Percentiles rank a stretch among this genome's conserved stretches.
These are phyloP conservation scores for Arthroderma sp. DNA, from an alignment of 2,329 filamentous ascomycete species.

Conservation along the genomic window DNA sequence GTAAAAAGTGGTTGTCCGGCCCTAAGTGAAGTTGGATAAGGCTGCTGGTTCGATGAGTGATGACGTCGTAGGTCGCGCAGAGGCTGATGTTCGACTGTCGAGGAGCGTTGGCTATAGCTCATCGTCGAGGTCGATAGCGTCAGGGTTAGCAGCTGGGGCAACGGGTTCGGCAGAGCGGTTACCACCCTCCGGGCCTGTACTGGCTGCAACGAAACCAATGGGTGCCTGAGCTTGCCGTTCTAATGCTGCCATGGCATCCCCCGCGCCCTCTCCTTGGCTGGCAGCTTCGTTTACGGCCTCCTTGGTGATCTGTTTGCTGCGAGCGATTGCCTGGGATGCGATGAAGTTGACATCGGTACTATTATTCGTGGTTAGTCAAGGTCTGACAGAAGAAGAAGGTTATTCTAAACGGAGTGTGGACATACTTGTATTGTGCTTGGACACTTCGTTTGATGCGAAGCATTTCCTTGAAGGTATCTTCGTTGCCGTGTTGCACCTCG, in stretches of 20 bases:
- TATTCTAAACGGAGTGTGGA: conserved; percentile 11
- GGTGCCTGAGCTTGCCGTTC: conserved; percentile 83
- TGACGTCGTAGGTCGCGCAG: not conserved
- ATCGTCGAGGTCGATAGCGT: conserved; percentile 73
- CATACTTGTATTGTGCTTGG: conserved; percentile 86
- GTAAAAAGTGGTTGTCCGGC: not conserved
- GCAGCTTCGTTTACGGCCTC: conserved; percentile 27
- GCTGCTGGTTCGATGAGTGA: not conserved
- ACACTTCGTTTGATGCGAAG: conserved; percentile 93
- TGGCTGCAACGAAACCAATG: conserved; percentile 81
- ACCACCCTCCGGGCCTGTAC: conserved; percentile 56
- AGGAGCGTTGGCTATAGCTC: conserved; percentile 15
- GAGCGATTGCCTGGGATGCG: conserved; percentile 82
- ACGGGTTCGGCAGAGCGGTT: conserved; percentile 33
- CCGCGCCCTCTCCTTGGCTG: conserved; percentile 37
- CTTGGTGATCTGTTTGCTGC: conserved; percentile 51
- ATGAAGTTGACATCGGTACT: conserved; percentile 96
- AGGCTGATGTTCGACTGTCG: not conserved
- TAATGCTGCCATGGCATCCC: conserved; percentile 78
- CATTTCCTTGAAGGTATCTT: conserved; percentile 99
- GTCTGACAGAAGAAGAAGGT: not conserved
- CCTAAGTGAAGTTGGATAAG: not conserved
- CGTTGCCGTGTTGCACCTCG: conserved; percentile 95
- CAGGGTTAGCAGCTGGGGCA: conserved; percentile 55
- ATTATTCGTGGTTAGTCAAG: conserved; percentile 7